phyloP scores from a whole-genome alignment of 768 basidiomycete genomes.

The Psilocybe sp. region DNA sequence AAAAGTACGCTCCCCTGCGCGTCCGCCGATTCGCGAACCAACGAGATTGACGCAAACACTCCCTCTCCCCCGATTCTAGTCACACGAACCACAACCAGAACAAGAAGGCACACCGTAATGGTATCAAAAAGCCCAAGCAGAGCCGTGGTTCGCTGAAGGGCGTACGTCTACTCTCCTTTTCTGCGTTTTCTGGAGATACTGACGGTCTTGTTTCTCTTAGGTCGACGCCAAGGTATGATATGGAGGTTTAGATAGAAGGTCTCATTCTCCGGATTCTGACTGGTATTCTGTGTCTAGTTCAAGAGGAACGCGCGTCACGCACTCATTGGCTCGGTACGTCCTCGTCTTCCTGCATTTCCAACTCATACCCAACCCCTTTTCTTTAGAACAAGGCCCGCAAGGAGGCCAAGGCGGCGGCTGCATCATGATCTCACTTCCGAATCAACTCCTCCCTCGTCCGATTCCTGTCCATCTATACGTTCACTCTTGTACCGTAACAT shows the following conservation, averaged over 20 bases:
- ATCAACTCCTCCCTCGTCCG: too few relatives aligned
- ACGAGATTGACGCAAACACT: background rate
- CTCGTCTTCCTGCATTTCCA: background rate
- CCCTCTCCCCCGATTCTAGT: constrained; percentile 33
- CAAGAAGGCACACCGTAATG: constrained; percentile 97
- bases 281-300: constrained; percentile 51
- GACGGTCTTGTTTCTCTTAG: constrained; percentile 32
- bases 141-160: constrained; percentile 83
- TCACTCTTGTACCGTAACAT: too few relatives aligned
- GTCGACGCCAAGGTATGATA: constrained; percentile 74
- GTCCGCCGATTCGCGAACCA: background rate
- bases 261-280: constrained; percentile 3
- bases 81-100: constrained; percentile 96
- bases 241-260: constrained; percentile 2
- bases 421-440: constrained; percentile 18
- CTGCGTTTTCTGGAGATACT: constrained; percentile 1
- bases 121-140: constrained; percentile 82
- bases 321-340: constrained; percentile 70
- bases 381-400: constrained; percentile 63
- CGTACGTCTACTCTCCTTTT: constrained; percentile 56
- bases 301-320: constrained; percentile 79
- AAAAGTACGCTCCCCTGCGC: constrained; percentile 62
- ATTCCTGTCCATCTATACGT: too few relatives aligned
- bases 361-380: constrained; percentile 5
- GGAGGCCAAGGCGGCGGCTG: constrained; percentile 53